Base-by-base conservation (phyloP, 2,329 filamentous ascomycete genomes). In the Ceratocystis albifundus region DNA sequence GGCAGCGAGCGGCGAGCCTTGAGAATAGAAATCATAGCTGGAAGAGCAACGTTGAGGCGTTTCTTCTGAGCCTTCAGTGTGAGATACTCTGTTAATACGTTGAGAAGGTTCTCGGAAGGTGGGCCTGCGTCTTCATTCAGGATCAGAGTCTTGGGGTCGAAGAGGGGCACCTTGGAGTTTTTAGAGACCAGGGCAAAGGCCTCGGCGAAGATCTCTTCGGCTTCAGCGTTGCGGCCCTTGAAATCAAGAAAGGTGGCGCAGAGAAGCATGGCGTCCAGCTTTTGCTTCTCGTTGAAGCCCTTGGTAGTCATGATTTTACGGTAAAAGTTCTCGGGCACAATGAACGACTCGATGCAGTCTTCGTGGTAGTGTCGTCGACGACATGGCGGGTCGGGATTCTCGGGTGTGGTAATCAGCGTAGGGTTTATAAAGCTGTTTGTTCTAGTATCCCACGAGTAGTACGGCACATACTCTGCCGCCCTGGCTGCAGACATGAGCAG, bases 171-270 rank as follows among this genome's bases (percentile, higher is more conserved):
- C 46, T 67, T 70, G 75, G 75, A 71, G 46, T 80, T 77, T 1
- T 84, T 71, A 0, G 82, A 81, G 1, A 90, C 89, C 68, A 95
- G 86, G 69, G 89, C 84, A 50, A 96, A 77, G 0, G 87, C 90
- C 81, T 88, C 86, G 69, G 80, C 80, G 74, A 90, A 92, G 77
- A 91, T 85, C 69, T 88, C 84, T 65, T 84, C 80, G 0, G 90
- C 87, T 0, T 83, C 85, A 3, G 84, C 83, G 1, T 80, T 76
- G 30, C 85, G 74, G 1, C 83, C 80, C 76, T 92, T 93, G 76
- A 84, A 93, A 70, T 91, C 88, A 48, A 96, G 80, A 83, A 89
- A 96, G 65, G 89, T 87, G 1, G 88, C 93, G 73, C 92, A 96
- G 0, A 87, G 87, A 53, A 96, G 77, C 2, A 89, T 88, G 3